Percentiles rank a stretch among this genome's conserved stretches.
These are phyloP conservation scores for Solanum raphanifolium DNA, from an alignment of 257 asterid species.

Conservation along the genomic window DNA sequence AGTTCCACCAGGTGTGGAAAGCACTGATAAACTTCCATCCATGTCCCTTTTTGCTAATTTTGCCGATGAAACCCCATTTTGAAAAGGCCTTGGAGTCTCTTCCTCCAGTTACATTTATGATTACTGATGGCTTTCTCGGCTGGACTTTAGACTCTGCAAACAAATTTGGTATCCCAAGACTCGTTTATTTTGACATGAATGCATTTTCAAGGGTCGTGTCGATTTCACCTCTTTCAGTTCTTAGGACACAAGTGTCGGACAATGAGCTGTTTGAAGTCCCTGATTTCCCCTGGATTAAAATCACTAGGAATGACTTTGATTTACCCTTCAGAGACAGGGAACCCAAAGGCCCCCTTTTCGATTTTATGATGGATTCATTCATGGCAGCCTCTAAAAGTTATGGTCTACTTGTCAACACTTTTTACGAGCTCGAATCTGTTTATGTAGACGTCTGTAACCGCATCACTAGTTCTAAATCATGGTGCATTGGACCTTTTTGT, in stretches of 20 bases:
- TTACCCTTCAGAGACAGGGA: conserved; percentile 9
- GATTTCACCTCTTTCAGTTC: not conserved
- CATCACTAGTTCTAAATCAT: too few species aligned
- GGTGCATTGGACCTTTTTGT: too few species aligned
- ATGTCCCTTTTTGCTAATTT: conserved; percentile 38
- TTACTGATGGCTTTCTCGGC: conserved; percentile 56
- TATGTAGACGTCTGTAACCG: too few species aligned
- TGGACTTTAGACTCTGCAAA: conserved; percentile 57
- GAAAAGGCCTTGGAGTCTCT: conserved; percentile 25
- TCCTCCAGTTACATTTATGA: conserved; percentile 21
- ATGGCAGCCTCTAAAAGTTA: conserved; percentile 20
- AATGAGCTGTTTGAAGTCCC: conserved; percentile 30
- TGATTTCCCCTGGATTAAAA: conserved; percentile 32
- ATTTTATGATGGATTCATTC: conserved; percentile 5
- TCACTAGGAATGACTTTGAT: conserved; percentile 41
- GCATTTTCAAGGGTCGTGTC: conserved; percentile 8
- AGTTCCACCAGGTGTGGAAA: conserved; percentile 39
- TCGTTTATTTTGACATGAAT: conserved; percentile 37
- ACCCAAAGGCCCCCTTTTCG: conserved; percentile 22
- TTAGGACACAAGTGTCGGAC: conserved; percentile 10
- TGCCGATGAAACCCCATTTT: conserved; percentile 47
- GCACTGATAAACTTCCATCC: conserved; percentile 58
- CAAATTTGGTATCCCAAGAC: conserved; percentile 33
- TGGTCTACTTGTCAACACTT: conserved; percentile 46
- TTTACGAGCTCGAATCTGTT: conserved; percentile 37